A percentile compares a stretch with the other conserved stretches of the same genome.
Evolutionary conservation across 768 basidiomycete species (phyloP).

Genomic region (Tubosaeta sp.): DNA sequence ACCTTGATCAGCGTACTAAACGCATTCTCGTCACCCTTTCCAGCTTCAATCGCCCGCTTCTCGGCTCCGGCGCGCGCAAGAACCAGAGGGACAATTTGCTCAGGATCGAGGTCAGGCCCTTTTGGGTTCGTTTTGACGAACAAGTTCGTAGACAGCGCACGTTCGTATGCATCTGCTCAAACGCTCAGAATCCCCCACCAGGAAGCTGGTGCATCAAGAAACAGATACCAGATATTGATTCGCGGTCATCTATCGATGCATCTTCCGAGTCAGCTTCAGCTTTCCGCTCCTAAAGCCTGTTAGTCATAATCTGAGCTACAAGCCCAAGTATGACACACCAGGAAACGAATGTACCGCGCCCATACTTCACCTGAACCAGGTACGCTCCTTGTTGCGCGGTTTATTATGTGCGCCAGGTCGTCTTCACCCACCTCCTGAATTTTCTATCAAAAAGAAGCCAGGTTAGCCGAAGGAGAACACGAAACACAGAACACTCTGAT

Average conservation of each 20-base stretch:
- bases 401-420: slow-evolving; percentile 40
- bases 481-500: neutral
- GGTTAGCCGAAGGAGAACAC: neutral
- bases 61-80: slow-evolving; percentile 65
- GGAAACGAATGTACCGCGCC: slow-evolving; percentile 69
- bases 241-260: slow-evolving; percentile 14
- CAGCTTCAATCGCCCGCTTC: slow-evolving; percentile 49
- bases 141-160: slow-evolving; percentile 51
- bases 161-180: slow-evolving; percentile 50
- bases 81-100: slow-evolving; percentile 60
- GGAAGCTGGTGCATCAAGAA: neutral
- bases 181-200: slow-evolving; percentile 6
- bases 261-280: slow-evolving; percentile 15
- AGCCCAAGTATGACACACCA: slow-evolving; percentile 42
- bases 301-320: neutral
- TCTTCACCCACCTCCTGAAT: slow-evolving; percentile 41
- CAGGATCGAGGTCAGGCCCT: slow-evolving; percentile 43
- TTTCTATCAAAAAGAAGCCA: neutral
- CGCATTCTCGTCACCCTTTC: slow-evolving; percentile 46
- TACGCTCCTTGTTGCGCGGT: slow-evolving; percentile 65
- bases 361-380: slow-evolving; percentile 76
- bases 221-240: slow-evolving; percentile 24
- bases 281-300: slow-evolving; percentile 19
- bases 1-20: slow-evolving; percentile 51
- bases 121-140: slow-evolving; percentile 34